These are phyloP conservation scores for Debaryomyces udenii DNA, from an alignment of 1,139 yeast species.

Conservation along the genomic window DNA sequence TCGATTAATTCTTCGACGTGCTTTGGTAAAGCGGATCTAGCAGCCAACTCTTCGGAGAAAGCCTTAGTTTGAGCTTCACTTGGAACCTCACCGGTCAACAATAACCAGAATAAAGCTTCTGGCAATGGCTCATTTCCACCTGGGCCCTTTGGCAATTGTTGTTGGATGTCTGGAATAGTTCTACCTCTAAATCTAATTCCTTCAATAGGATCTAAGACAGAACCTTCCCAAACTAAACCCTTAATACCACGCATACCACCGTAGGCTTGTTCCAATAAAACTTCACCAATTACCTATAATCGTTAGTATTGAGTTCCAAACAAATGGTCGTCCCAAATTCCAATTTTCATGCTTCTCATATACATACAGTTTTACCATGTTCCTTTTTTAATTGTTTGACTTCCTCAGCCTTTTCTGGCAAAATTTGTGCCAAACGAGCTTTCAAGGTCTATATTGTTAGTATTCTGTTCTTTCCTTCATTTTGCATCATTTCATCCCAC, in stretches of 20 bases:
- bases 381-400: conserved; percentile 88
- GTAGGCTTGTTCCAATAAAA: conserved; percentile 92
- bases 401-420: conserved; percentile 91
- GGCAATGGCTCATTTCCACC: conserved; percentile 87
- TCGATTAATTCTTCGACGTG: conserved; percentile 83
- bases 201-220: conserved; percentile 96
- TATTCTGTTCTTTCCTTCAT: conserved; percentile 1
- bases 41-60: conserved; percentile 81
- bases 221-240: conserved; percentile 99
- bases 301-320: conserved; percentile 16
- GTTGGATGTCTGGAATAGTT: conserved; percentile 94
- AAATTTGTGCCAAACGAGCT: conserved; percentile 89
- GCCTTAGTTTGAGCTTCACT: conserved; percentile 73
- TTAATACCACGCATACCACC: conserved; percentile 99
- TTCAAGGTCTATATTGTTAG: conserved; percentile 57
- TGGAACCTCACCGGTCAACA: conserved; percentile 90
- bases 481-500: neutral
- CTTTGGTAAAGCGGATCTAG: conserved; percentile 81
- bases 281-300: conserved; percentile 77
- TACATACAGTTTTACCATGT: conserved; percentile 77
- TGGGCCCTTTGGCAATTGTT: conserved; percentile 89
- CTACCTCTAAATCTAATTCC: conserved; percentile 98
- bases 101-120: conserved; percentile 90
- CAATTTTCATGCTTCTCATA: conserved; percentile 1
- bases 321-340: no score